phyloP scores from a whole-genome alignment of 2,329 filamentous ascomycete genomes.

The Talaromyces sp. region DNA sequence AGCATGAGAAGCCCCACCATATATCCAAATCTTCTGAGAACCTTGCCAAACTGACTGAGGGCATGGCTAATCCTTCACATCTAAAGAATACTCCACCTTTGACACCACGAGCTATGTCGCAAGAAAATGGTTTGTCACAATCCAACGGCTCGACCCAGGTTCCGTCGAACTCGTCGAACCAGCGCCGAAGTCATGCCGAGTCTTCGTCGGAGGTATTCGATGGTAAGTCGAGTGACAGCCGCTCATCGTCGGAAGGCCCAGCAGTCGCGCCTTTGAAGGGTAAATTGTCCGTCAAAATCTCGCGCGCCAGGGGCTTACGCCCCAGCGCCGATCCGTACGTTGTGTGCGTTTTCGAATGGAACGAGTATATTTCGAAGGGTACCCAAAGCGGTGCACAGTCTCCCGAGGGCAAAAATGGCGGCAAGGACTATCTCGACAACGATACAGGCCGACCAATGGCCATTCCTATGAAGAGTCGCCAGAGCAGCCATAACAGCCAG shows the following conservation, averaged over 20 bases:
- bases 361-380: constrained; percentile 89
- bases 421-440: constrained; percentile 66
- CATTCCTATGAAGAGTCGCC: constrained; percentile 93
- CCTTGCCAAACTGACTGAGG: constrained; percentile 73
- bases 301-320: constrained; percentile 76
- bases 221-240: constrained; percentile 36
- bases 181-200: constrained; percentile 26
- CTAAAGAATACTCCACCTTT: constrained; percentile 90
- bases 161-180: constrained; percentile 23
- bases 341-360: constrained; percentile 93
- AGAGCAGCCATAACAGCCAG: constrained; percentile 90
- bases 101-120: constrained; percentile 81
- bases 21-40: constrained; percentile 45
- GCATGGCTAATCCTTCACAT: constrained; percentile 56
- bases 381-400: constrained; percentile 63
- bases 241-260: constrained; percentile 47
- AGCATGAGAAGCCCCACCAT: constrained; percentile 38
- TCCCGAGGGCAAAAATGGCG: constrained; percentile 56
- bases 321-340: constrained; percentile 89
- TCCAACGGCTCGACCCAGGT: constrained; percentile 24
- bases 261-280: constrained; percentile 73
- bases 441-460: constrained; percentile 83
- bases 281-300: constrained; percentile 84
- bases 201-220: constrained; percentile 30
- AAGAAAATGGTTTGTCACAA: constrained; percentile 47